Evolutionary conservation across 495 filamentous ascomycete species (phyloP).

Genomic region (Podospora tetraspora): DNA sequence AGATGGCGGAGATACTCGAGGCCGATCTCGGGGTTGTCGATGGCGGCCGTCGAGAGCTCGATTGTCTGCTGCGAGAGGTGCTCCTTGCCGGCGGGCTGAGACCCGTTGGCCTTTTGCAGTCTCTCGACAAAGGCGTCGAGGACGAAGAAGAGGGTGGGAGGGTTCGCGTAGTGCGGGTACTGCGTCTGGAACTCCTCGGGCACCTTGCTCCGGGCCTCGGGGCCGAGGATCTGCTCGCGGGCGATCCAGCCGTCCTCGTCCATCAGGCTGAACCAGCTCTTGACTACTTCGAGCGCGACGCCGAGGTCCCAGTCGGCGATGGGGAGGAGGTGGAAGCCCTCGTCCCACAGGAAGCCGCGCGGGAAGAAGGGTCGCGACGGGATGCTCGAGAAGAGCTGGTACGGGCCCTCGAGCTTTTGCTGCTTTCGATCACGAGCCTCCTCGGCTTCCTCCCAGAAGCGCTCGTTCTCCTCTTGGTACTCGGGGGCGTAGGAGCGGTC

Average conservation of each 20-base stretch:
- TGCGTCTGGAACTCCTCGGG: constrained; percentile 92
- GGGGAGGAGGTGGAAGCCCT: constrained; percentile 92
- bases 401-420: constrained; percentile 71
- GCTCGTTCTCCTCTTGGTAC: constrained; percentile 94
- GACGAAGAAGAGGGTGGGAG: constrained; percentile 91
- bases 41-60: constrained; percentile 50
- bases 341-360: constrained; percentile 94
- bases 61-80: constrained; percentile 30
- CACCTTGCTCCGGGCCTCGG: constrained; percentile 94
- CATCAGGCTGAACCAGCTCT: constrained; percentile 93
- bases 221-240: constrained; percentile 90
- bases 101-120: constrained; percentile 45
- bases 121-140: constrained; percentile 77
- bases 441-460: constrained; percentile 89
- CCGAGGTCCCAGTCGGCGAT: constrained; percentile 91
- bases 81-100: constrained; percentile 26
- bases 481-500: constrained; percentile 86
- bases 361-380: constrained; percentile 96
- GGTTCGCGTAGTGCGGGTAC: constrained; percentile 97
- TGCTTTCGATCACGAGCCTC: constrained; percentile 59
- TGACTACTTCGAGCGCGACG: constrained; percentile 84
- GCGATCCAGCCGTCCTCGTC: constrained; percentile 98
- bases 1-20: constrained; percentile 69
- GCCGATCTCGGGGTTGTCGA: constrained; percentile 62
- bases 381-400: constrained; percentile 86